Evolutionary conservation across 2,329 filamentous ascomycete species (phyloP).

Genomic region (Emmonsiellopsis sp.): DNA sequence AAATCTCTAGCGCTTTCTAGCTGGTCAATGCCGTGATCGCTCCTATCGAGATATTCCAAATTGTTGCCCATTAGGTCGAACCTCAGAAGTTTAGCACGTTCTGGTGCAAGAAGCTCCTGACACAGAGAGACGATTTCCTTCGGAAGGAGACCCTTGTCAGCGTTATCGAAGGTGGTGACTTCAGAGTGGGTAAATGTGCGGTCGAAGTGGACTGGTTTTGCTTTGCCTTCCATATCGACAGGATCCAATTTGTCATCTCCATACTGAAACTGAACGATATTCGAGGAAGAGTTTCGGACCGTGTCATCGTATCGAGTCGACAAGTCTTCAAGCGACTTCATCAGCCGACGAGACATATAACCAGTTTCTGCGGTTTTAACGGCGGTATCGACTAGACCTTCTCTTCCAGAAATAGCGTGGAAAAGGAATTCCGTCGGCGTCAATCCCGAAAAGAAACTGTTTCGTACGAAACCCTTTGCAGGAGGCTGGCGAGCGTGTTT

Average conservation of each 20-base stretch:
- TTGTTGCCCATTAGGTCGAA: conserved; percentile 52
- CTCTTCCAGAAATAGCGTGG: conserved; percentile 95
- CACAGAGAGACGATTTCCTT: conserved; percentile 63
- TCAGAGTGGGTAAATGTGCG: conserved; percentile 77
- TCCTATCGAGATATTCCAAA: conserved; percentile 61
- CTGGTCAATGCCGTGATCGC: conserved; percentile 60
- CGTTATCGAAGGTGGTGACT: conserved; percentile 69
- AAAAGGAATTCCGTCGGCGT: conserved; percentile 91
- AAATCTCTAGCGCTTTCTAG: conserved; percentile 77
- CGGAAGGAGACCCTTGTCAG: conserved; percentile 62
- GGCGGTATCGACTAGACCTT: conserved; percentile 96
- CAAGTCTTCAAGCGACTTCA: conserved; percentile 95
- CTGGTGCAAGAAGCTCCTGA: conserved; percentile 54
- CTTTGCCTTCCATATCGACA: conserved; percentile 93
- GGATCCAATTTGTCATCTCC: conserved; percentile 93
- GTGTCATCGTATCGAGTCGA: conserved; percentile 92
- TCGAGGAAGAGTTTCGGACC: conserved; percentile 78
- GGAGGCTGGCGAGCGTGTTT: conserved; percentile 88
- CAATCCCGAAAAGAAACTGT: conserved; percentile 93
- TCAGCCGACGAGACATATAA: conserved; percentile 95
- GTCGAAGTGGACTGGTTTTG: conserved; percentile 83
- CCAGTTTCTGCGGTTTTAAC: conserved; percentile 98
- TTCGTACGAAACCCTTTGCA: conserved; percentile 91
- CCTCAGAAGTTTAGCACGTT: conserved; percentile 56
- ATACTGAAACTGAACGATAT: conserved; percentile 93